Percentiles rank a stretch among this genome's conserved stretches.
phyloP scores from a whole-genome alignment of 495 filamentous ascomycete genomes.

The Platismatia glauca region DNA sequence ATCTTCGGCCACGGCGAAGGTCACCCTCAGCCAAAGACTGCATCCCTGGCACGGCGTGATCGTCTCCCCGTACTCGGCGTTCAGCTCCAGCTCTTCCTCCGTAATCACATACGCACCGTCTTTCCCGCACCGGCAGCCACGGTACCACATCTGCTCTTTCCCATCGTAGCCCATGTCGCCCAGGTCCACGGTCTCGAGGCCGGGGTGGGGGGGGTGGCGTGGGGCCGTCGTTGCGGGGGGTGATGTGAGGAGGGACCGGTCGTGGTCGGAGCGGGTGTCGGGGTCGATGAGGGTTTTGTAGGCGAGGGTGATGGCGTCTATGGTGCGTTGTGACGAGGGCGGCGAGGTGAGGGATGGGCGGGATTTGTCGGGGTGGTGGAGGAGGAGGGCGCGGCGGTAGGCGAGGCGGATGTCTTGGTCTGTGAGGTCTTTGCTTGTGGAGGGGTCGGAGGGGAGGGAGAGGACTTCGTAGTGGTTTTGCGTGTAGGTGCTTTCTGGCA shows the following conservation, averaged over 20 bases:
- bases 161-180: slow-evolving; percentile 62
- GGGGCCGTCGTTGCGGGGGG: background rate
- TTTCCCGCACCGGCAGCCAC: slow-evolving; percentile 74
- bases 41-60: slow-evolving; percentile 59
- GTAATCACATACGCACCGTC: slow-evolving; percentile 57
- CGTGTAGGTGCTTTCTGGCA: slow-evolving; percentile 11
- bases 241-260: slow-evolving; percentile 32
- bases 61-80: slow-evolving; percentile 45
- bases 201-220: slow-evolving; percentile 29
- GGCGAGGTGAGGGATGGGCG: slow-evolving; percentile 14
- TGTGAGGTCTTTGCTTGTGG: background rate
- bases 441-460: slow-evolving; percentile 6
- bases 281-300: slow-evolving; percentile 61
- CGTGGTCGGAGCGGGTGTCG: slow-evolving; percentile 52
- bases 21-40: slow-evolving; percentile 58
- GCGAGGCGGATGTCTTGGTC: slow-evolving; percentile 52
- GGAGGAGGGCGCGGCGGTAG: slow-evolving; percentile 69
- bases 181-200: slow-evolving; percentile 72
- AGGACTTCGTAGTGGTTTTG: slow-evolving; percentile 16
- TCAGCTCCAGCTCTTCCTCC: slow-evolving; percentile 59
- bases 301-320: slow-evolving; percentile 74
- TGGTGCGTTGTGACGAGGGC: slow-evolving; percentile 28
- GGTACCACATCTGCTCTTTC: slow-evolving; percentile 45
- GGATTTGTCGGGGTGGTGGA: slow-evolving; percentile 74
- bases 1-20: slow-evolving; percentile 51